Evolutionary conservation across 148 eudicot species (phyloP), one percentile per base, ranked within the genome.

Genomic region (Cornus controversa): DNA sequence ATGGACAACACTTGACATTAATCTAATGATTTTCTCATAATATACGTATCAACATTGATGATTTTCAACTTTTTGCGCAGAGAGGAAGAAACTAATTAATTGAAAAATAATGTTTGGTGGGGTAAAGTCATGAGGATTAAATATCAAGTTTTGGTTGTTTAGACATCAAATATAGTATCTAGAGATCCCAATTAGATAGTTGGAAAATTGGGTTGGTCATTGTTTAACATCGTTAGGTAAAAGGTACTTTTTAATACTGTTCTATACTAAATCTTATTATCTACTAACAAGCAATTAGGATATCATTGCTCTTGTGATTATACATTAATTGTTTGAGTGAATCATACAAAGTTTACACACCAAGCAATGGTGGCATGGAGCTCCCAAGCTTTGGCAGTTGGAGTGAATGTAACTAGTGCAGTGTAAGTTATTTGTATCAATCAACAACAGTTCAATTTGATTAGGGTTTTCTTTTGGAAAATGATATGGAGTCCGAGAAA

Each of bases 191-290:
- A 81, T 80, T 74, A 65, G 73, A 29, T 65, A 28, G n/a, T 78
- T 74, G 73, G 58, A 70, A 40, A 81, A 73, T 53, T 81, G 4
- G 74, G 85, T 88, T 82, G 78, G 88, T 83, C 81, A 73, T 74
- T 62, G 70, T 79, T 78, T 83, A 77, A 85, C 90, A 80, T 87
- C 90, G 75, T 79, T 81, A 81, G 82, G 87, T 78, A 69, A 70
- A 78, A 78, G 84, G 80, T 78, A 20, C 47, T 54, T 75, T 68
- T 68, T 73, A 68, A 27, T 37, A 68, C 20, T 74, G 63, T 58
- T 67, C 54, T 80, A 4, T 65, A 45, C 23, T 37, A 20, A 22
- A 68, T 68, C 74, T 69, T 27, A 58, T 45, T 27, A 58, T 45
- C 23, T 75, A 37, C 69, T 29, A 62, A 63, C 29, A 69, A 45